Conservation (phyloP, 2,329 filamentous ascomycete genomes). For the Endoconidiophora polonica region DNA sequence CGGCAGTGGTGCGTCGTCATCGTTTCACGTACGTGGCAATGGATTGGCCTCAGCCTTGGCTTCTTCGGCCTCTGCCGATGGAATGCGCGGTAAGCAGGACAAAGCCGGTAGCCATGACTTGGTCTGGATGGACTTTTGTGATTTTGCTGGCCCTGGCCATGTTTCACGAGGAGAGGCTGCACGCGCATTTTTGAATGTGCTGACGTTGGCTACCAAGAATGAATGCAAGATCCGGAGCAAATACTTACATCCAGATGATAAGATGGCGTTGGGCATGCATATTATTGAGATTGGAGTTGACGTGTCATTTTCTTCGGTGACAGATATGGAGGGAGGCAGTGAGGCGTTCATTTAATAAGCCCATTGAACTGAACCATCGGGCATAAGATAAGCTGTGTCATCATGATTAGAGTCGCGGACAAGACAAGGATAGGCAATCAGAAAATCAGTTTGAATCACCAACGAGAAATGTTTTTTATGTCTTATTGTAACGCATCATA, state of each 20-base stretch:
- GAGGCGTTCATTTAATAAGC: too few relatives aligned
- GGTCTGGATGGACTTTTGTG: conserved; percentile 46
- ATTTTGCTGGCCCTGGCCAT: conserved; percentile 43
- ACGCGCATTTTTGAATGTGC: conserved; percentile 59
- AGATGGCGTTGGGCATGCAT: conserved; percentile 5
- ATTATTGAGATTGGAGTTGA: conserved; percentile 10
- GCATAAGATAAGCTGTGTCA: too few relatives aligned
- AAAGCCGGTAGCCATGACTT: background rate
- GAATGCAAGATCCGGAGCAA: conserved; percentile 35
- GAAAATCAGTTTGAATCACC: background rate
- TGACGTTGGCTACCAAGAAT: conserved; percentile 52
- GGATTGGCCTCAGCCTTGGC: background rate
- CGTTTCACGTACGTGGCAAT: background rate
- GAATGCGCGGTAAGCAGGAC: background rate
- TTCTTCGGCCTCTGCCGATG: too few relatives aligned
- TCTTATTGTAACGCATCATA: background rate
- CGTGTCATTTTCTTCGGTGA: too few relatives aligned
- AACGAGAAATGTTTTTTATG: background rate
- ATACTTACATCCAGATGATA: conserved; percentile 18
- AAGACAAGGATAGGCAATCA: background rate
- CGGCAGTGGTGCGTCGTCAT: background rate
- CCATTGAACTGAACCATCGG: too few relatives aligned
- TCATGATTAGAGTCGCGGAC: background rate
- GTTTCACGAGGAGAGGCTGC: conserved; percentile 46
- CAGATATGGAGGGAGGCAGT: too few relatives aligned